Base-by-base conservation (phyloP, 2,329 filamentous ascomycete genomes). In the Botrytis pseudocinerea region DNA sequence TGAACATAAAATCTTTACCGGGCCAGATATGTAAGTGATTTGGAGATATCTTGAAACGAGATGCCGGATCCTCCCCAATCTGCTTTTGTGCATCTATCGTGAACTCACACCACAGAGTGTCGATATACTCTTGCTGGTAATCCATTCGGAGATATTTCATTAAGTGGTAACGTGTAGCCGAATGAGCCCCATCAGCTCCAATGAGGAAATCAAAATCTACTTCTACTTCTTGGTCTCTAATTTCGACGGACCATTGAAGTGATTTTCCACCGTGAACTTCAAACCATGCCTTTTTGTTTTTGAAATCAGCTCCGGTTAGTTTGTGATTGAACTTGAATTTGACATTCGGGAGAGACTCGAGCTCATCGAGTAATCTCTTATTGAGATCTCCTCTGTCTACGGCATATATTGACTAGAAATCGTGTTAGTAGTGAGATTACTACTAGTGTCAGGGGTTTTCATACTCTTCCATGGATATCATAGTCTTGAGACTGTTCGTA, bases 21-120 rank as follows among this genome's bases (percentile, higher is more conserved):
- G 96, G 96, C 96, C 96, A 99, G 80, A 99, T 99, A 82, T 99
- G 96, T 1, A 99, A 86, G 81, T 98, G 95, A 78, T 98, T 93
- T 1, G 94, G 94, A 0, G 94, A 96, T 77, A 98, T 96, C 65
- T 87, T 86, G 80, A 97, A 98, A 76, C 82, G 85, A 42, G 83
- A 82, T 63, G 81, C 77, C 25, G 81, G 76, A 51, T 82, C 81
- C 42, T 80, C 76, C 7, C 76, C 75, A 20, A 75, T 63, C 12
- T 76, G 70, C 0, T 78, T 10, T 46, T 64, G 61, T 61, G 68
- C 78, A 2, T 82, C 75, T 75, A 99, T 94, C 68, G 90, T 90
- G 80, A 99, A 98, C 80, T 99, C 96, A 82, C 95, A 98, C 96
- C 96, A 99, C 8, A 98, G 84, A 0, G 95, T 96, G 82, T 98